Evolutionary conservation across 2,329 filamentous ascomycete genomes (phyloP), one percentile per base, ranked within the genome.

Genomic region (Aspergillus quadrilineatus): DNA sequence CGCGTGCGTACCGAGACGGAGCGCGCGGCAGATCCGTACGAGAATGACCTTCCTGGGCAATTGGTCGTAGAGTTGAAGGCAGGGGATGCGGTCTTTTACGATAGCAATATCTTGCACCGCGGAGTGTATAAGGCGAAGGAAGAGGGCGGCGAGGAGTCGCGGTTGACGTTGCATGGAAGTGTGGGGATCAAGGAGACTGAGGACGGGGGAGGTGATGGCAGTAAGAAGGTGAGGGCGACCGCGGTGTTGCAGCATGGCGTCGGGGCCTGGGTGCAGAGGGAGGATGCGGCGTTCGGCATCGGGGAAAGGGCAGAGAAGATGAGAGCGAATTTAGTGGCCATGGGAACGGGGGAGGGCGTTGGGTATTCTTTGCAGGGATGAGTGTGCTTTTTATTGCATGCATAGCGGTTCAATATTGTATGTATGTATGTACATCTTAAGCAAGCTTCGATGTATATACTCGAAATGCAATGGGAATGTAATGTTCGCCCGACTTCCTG

Each of bases 11-110:
- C 90, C 0, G 81, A 85, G 4, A 69, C 65, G 0, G 92, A 96
- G 80, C 80, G 90, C 10, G 72, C 67, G 6, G 90, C 89, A 0
- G 84, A 79, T 17, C 86, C 88, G 0, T 89, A 85, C 65, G 87
- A 87, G 63, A 68, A 75, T 2, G 67, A 76, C 1, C 65, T 94
- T 63, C 85, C 86, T 0, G 84, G 77, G 0, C 86, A 92, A 77
- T 67, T 87, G 12, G 74, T 83, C 3, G 90, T 95, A 14, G 68
- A 78, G 68, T 77, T 95, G 59, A 76, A 82, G 60, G 81, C 90
- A 0, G 91, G 91, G 0, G 91, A 96, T 73, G 85, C 89, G 14
- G 89, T 89, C 42, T 96, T 96, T 67, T 96, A 96, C 69, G 86
- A 96, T 72, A 95, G 92, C 69, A 95, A 96, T 71, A 95, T 96